A percentile compares a stretch with the other conserved stretches of the same genome.
Conservation (phyloP, 345 rosid genomes). For the Camelina hispida region DNA sequence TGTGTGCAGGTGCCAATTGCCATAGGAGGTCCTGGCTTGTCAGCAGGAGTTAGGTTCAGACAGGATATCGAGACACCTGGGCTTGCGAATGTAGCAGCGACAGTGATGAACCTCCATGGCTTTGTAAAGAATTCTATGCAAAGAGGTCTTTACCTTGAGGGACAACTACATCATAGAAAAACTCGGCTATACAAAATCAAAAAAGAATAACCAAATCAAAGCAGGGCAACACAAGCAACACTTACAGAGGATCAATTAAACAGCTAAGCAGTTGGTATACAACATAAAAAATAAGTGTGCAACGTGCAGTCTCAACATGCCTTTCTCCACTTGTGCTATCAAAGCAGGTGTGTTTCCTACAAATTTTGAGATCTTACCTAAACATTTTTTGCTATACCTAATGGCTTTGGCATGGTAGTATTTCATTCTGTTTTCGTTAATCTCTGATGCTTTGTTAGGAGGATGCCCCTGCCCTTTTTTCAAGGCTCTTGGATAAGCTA, state of each 20-base stretch:
- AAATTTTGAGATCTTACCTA: background rate
- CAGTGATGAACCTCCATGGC: conserved; percentile 96
- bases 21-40: conserved; percentile 92
- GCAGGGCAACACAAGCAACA: too few species aligned
- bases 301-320: conserved; percentile 90
- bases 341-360: conserved; percentile 63
- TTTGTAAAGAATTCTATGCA: too few species aligned
- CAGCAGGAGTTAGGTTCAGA: conserved; percentile 72
- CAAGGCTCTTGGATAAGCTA: conserved; percentile 77
- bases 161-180: too few species aligned
- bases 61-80: conserved; percentile 68
- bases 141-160: too few species aligned
- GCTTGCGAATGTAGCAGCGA: conserved; percentile 96
- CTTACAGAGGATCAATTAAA: too few species aligned
- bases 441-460: conserved; percentile 53
- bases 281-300: too few species aligned
- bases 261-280: too few species aligned
- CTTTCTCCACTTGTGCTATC: conserved; percentile 89
- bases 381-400: conserved; percentile 16
- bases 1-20: conserved; percentile 82
- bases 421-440: conserved; percentile 9
- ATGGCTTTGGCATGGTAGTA: conserved; percentile 15
- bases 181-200: too few species aligned
- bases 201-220: too few species aligned
- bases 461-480: conserved; percentile 74